Base-by-base conservation (phyloP, 139 green algal species). In the Tetradesmus lagerheimii region DNA sequence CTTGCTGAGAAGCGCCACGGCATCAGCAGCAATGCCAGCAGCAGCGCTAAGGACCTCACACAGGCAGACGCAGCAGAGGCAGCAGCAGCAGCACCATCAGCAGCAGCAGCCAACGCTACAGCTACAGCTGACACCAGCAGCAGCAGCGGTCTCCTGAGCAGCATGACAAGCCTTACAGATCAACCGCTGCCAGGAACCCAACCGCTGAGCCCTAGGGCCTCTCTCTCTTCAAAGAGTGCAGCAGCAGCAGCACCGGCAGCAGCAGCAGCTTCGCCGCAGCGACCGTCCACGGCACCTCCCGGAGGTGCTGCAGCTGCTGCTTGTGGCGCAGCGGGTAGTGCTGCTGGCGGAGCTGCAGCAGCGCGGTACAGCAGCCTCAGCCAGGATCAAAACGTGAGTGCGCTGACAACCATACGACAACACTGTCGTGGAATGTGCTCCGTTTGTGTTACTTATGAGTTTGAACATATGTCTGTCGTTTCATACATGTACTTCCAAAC, bases 1-100 rank as follows among this genome's bases (percentile, higher is more conserved):
- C 79, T 97, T 80, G 93, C 96, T 41, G 95, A 98, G 87, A 87
- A 87, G 27, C 82, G 82, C 12, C 57, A 79, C 9, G 57, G 82
- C 18, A 74, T 78, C 2, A 37, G 5, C 53, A 78, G 50, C 38
- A 79, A 16, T n/a, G 82, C 82, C 82, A 87, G 82, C 82, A 79
- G 57, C 82, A 87, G 80, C 47, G 80, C 80, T 3, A 74, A 57
- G 35, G 82, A 87, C 57, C 82, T 87, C 25, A 41, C 66, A 27
- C 35, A 50, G 29, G 66, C 82, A 38, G 82, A 29, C 4, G 82
- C 53, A 35, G 79, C 39, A 37, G 57, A 53, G 27, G 82, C 53
- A 37, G 82, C 53, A 78, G 82, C 81, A 64, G 82, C 53, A 78
- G 39, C 53, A 79, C 35, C 82, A 87, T 16, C 57, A 16, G 38